These are phyloP conservation scores for Dactylellina haptotyla DNA, from an alignment of 2,329 filamentous ascomycete genomes.

Conservation along the genomic window DNA sequence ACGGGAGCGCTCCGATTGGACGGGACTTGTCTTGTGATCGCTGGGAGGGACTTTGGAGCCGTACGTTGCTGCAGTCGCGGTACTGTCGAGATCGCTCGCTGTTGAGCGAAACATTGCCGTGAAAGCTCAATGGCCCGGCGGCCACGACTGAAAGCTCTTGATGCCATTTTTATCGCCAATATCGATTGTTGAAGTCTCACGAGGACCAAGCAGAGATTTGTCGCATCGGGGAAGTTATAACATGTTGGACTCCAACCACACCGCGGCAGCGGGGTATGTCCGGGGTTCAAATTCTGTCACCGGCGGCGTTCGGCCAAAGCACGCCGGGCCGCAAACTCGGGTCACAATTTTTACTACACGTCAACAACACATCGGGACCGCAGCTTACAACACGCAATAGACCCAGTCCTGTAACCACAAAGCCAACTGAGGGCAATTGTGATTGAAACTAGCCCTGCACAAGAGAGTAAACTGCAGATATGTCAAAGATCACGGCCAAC, in stretches of 20 bases:
- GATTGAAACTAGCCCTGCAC: too few relatives aligned
- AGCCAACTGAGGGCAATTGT: too few relatives aligned
- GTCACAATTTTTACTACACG: too few relatives aligned
- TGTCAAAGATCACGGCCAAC: too few relatives aligned
- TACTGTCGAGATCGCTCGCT: constrained; percentile 29
- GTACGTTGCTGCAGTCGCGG: constrained; percentile 21
- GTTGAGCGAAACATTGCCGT: constrained; percentile 27
- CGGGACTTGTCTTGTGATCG: constrained; percentile 1
- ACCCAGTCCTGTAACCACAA: too few relatives aligned
- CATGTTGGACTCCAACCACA: too few relatives aligned
- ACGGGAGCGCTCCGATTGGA: constrained; percentile 2
- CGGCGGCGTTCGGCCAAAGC: constrained; percentile 40
- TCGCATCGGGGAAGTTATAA: not conserved
- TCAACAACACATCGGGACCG: too few relatives aligned
- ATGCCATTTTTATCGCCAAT: constrained; percentile 20
- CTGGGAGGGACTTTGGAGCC: constrained; percentile 14
- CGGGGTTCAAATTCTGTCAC: not conserved
- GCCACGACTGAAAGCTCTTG: constrained; percentile 34
- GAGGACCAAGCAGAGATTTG: constrained; percentile 16
- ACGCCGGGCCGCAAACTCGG: too few relatives aligned
- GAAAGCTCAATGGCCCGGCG: constrained; percentile 36
- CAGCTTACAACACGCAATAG: too few relatives aligned
- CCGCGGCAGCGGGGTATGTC: constrained; percentile 25
- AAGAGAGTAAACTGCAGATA: too few relatives aligned
- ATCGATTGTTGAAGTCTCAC: not conserved